Conservation (phyloP, 352 stramenopile genomes). For the Phytophthora palmivora region DNA sequence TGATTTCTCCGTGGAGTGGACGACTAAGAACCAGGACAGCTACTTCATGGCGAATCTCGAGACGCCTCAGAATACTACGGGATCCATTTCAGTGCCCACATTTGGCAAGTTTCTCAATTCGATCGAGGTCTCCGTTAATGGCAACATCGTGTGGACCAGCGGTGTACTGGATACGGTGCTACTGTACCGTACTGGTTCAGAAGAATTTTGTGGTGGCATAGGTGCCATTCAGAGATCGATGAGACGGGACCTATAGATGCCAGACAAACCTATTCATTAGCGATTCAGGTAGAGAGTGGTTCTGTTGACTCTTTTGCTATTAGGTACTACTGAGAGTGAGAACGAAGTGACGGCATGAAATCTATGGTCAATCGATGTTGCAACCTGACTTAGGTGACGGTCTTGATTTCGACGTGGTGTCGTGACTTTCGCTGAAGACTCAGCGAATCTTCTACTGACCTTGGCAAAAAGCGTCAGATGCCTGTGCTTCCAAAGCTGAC, state of each 20-base stretch:
- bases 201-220: conserved; percentile 36
- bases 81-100: conserved; percentile 39
- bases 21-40: conserved; percentile 21
- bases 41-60: conserved; percentile 29
- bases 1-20: conserved; percentile 36
- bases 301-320: background rate
- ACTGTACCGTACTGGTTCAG: conserved; percentile 17
- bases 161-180: conserved; percentile 13
- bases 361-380: too few species aligned
- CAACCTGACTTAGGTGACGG: too few species aligned
- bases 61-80: conserved; percentile 29
- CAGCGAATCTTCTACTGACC: too few species aligned
- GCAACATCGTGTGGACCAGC: conserved; percentile 36
- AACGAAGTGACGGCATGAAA: too few species aligned
- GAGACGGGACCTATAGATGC: background rate
- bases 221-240: too few species aligned
- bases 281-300: background rate
- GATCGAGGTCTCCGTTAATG: conserved; percentile 43
- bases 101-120: conserved; percentile 31
- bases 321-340: too few species aligned
- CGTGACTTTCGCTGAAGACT: too few species aligned
- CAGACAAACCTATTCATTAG: background rate
- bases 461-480: too few species aligned
- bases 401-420: too few species aligned
- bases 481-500: background rate